Evolutionary conservation across 805 yeast genomes (phyloP).

Genomic region (Lipomyces yamanashiensis): DNA sequence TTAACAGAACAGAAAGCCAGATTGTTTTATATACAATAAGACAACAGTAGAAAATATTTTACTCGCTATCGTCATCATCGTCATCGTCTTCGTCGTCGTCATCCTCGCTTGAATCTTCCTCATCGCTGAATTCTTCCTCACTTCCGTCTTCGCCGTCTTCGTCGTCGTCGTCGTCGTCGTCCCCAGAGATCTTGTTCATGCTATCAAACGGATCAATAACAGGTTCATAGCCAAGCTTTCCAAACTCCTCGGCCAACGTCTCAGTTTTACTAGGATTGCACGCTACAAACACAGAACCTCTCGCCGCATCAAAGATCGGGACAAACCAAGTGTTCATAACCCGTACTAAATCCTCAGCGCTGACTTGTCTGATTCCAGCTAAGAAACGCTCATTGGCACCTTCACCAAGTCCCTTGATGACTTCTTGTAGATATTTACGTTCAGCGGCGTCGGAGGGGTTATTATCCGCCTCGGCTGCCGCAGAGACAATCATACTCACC

Average conservation of each 20-base stretch:
- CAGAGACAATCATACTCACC: constrained; percentile 72
- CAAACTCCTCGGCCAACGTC: constrained; percentile 54
- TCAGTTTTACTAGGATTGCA: constrained; percentile 70
- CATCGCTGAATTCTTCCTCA: constrained; percentile 15
- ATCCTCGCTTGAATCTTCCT: constrained; percentile 7
- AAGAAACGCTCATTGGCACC: constrained; percentile 61
- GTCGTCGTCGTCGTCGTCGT: constrained; percentile 41
- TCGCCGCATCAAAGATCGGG: constrained; percentile 62
- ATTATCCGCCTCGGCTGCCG: constrained; percentile 70
- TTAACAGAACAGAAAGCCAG: background rate
- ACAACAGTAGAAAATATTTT: background rate
- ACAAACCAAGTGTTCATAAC: constrained; percentile 62
- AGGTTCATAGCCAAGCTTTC: constrained; percentile 62
- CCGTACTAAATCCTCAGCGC: constrained; percentile 54
- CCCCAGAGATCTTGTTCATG: constrained; percentile 35
- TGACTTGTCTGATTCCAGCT: constrained; percentile 54
- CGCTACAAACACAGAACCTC: constrained; percentile 68
- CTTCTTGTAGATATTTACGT: constrained; percentile 66
- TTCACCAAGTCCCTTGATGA: constrained; percentile 72
- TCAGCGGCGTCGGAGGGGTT: constrained; percentile 68
- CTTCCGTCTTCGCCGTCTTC: constrained; percentile 39
- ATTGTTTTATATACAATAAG: background rate
- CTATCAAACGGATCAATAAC: constrained; percentile 58
- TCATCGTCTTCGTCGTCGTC: constrained; percentile 6
- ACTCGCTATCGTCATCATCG: background rate